These are phyloP conservation scores for Xylaria sp. DNA, from an alignment of 2,329 filamentous ascomycete genomes.

Conservation along the genomic window DNA sequence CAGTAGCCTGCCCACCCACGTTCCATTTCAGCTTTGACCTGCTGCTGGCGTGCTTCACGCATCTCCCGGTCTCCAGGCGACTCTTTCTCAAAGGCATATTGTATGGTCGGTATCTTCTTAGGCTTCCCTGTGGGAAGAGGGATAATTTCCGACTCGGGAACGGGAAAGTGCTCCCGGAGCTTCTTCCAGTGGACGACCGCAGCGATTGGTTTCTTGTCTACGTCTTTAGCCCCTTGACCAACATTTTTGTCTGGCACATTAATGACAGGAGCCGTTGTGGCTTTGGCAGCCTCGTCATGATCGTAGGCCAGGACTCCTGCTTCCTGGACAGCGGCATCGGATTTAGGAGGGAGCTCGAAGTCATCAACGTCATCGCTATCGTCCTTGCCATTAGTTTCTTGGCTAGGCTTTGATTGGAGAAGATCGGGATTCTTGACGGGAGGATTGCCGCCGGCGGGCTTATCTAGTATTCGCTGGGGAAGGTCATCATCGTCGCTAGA, in stretches of 20 bases:
- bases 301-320: conserved; percentile 43
- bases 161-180: conserved; percentile 79
- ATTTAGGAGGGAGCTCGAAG: conserved; percentile 35
- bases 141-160: conserved; percentile 77
- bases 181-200: conserved; percentile 76
- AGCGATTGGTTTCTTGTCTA: conserved; percentile 40
- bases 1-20: conserved; percentile 87
- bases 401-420: conserved; percentile 40
- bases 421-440: conserved; percentile 43
- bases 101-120: conserved; percentile 78
- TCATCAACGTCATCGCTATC: conserved; percentile 33
- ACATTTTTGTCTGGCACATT: conserved; percentile 49
- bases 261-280: conserved; percentile 43
- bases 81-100: conserved; percentile 77
- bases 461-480: conserved; percentile 37
- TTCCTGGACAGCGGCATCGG: conserved; percentile 33
- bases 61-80: conserved; percentile 67
- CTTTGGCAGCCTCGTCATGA: conserved; percentile 43
- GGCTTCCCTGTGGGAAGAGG: conserved; percentile 77
- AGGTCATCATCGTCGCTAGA: conserved; percentile 36
- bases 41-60: conserved; percentile 70
- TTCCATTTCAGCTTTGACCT: conserved; percentile 78
- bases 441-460: conserved; percentile 33
- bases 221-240: conserved; percentile 45
- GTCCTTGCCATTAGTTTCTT: conserved; percentile 27